Conservation (phyloP, 139 green algal species). For the Haematococcus lacustris region DNA sequence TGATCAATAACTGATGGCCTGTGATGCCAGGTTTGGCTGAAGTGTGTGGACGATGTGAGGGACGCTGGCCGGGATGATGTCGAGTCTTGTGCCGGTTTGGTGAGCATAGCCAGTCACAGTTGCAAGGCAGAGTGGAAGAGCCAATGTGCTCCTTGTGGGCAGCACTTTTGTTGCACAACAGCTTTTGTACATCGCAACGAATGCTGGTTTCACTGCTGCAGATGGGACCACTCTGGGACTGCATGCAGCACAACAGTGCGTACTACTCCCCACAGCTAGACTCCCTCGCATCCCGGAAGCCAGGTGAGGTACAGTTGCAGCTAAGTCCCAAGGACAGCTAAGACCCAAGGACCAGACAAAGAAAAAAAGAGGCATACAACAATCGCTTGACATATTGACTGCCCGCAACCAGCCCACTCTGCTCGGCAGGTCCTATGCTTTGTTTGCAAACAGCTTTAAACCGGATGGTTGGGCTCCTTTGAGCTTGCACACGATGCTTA, state of each 20-base stretch:
- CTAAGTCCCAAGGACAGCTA: background rate
- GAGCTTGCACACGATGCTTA: too few relatives aligned
- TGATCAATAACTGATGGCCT: background rate
- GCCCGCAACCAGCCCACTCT: background rate
- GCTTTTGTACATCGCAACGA: too few relatives aligned
- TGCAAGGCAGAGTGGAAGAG: background rate
- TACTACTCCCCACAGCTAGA: too few relatives aligned
- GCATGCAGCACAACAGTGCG: background rate
- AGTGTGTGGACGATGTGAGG: constrained; percentile 12
- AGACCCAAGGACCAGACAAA: background rate
- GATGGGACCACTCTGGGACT: background rate
- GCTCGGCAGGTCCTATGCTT: background rate
- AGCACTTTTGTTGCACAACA: too few relatives aligned
- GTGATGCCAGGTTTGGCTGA: constrained; percentile 4
- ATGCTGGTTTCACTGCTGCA: background rate
- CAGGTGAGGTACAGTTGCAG: background rate
- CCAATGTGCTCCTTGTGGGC: background rate
- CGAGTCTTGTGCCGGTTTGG: constrained; percentile 11
- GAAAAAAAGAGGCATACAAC: background rate
- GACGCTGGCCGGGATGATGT: constrained; percentile 15
- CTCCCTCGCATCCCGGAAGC: background rate
- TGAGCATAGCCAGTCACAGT: background rate
- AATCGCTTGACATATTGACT: background rate
- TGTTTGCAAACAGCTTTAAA: background rate
- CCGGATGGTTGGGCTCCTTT: too few relatives aligned